Evolutionary conservation across 257 asterid genomes (phyloP).

Genomic region (Paulownia fortunei): DNA sequence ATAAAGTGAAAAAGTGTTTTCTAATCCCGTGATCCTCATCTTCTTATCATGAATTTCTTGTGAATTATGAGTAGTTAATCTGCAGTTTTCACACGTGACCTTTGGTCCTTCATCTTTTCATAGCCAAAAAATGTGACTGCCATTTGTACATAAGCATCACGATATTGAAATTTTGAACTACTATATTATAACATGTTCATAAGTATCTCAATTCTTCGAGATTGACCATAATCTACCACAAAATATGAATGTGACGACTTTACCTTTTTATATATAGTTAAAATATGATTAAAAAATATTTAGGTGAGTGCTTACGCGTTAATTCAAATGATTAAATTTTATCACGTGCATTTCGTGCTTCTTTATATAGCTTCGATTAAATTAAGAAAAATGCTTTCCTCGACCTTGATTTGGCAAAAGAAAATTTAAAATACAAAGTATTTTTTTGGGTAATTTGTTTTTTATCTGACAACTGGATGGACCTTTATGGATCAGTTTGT

Average conservation of each 20-base stretch:
- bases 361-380: neutral
- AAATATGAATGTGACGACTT: neutral
- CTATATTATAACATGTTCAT: neutral
- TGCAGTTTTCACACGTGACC: conserved; percentile 32
- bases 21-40: conserved; percentile 29
- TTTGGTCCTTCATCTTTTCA: neutral
- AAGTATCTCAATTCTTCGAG: neutral
- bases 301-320: neutral
- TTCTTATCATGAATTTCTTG: conserved; percentile 17
- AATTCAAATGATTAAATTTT: neutral
- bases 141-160: too few relatives aligned
- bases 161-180: too few relatives aligned
- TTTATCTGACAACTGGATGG: neutral
- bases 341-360: conserved; percentile 32
- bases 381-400: neutral
- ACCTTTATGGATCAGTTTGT: neutral
- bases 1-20: too few relatives aligned
- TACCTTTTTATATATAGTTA: neutral
- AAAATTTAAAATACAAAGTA: neutral
- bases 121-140: neutral
- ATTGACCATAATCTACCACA: neutral
- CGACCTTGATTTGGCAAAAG: neutral
- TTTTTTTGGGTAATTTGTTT: too few relatives aligned
- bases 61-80: conserved; percentile 2
- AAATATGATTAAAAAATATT: neutral